Evolutionary conservation across 495 filamentous ascomycete genomes (phyloP), one percentile per base, ranked within the genome.

Genomic region (Tuber borchii): DNA sequence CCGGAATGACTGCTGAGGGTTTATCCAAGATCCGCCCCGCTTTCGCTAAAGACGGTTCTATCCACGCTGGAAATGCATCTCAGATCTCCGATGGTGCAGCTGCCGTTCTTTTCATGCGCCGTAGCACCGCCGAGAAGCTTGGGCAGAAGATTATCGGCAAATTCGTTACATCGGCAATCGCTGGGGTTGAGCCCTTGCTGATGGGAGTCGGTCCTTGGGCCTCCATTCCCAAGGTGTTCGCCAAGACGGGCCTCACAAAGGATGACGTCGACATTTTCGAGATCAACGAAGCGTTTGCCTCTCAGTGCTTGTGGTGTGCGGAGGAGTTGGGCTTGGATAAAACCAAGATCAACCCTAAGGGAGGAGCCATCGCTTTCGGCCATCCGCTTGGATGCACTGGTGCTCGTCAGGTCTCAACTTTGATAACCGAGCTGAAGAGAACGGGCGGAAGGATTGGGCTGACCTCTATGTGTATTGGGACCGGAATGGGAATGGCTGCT

Each of bases 251-350:
- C 65, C 88, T 99, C 77, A 88, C 87, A 78, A 93, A 92, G 85
- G 91, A 95, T 70, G 95, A 98, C 77, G 93, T 99, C 48, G 96
- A 97, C 84, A 92, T 98, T 83, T 99, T 88, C 83, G 95, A 99
- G 90, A 98, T 99, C 88, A 99, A 99, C 87, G 95, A 99, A 89
- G 95, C 95, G 12, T 99, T 99, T 84, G 95, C 95, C 22, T 91
- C 88, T 73, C 95, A 99, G 87, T 97, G 93, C 82, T 86, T 99
- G 71, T 97, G 91, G 91, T 99, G 96, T 86, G 87, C 90, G 70
- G 91, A 93, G 82, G 92, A 97, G 87, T 90, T 99, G 26, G 92
- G 91, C 42, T 82, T 99, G 69, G 92, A 93, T 77, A 73, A 84
- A 79, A 87, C 89, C 78, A 97, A 97, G 88, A 88, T 98, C 80